phyloP scores from a whole-genome alignment of 2,329 filamentous ascomycete genomes.

The Amauroascus niger region DNA sequence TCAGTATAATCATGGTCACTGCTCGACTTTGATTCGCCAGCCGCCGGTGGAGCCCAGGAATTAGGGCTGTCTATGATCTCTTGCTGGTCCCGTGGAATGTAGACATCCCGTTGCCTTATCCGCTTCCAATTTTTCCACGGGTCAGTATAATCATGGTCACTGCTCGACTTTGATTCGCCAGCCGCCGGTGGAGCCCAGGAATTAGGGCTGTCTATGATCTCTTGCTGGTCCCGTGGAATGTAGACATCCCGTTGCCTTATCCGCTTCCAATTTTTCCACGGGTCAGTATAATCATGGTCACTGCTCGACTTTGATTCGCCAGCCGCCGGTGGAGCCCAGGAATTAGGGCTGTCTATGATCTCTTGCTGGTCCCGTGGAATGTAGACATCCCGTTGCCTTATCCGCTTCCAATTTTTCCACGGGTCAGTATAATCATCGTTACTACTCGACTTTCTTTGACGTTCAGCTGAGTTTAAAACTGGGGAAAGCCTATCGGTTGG shows the following conservation, averaged over 20 bases:
- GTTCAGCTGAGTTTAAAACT: not conserved
- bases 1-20: too few species aligned
- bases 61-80: conserved; percentile 40
- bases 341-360: conserved; percentile 40
- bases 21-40: conserved; percentile 23
- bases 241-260: conserved; percentile 38
- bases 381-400: conserved; percentile 37
- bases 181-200: conserved; percentile 33
- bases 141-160: too few species aligned
- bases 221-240: conserved; percentile 43
- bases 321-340: conserved; percentile 30
- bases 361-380: conserved; percentile 43
- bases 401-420: conserved; percentile 29
- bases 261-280: conserved; percentile 28
- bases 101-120: conserved; percentile 38
- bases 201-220: conserved; percentile 39
- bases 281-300: too few species aligned
- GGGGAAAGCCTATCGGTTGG: not conserved
- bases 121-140: conserved; percentile 28
- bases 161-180: too few species aligned
- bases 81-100: conserved; percentile 43
- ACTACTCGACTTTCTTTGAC: not conserved
- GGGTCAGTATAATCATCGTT: conserved; percentile 10
- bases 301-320: too few species aligned
- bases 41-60: conserved; percentile 33